phyloP scores from a whole-genome alignment of 2,329 filamentous ascomycete genomes.

The Tolypocladium ovalisporum region DNA sequence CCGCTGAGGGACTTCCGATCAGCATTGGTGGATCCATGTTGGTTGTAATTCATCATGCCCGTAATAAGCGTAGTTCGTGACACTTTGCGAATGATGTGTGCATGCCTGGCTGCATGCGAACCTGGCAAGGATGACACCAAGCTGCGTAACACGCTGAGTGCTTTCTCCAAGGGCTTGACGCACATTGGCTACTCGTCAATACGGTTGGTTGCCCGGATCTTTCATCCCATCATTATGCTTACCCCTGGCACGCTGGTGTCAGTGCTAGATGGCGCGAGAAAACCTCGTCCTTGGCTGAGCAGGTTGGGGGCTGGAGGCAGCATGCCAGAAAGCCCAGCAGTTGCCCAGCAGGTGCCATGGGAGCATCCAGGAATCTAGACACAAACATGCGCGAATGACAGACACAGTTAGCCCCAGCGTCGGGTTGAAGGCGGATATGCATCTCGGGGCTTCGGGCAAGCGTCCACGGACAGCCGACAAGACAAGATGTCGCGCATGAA shows the following conservation, averaged over 20 bases:
- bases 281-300: not conserved
- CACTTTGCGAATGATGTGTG: conserved; percentile 4
- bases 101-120: conserved; percentile 7
- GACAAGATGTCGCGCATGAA: conserved; percentile 1
- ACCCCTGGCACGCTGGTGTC: not conserved
- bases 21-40: conserved; percentile 6
- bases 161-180: conserved; percentile 5
- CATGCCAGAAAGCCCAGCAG: not conserved
- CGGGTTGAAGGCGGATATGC: conserved; percentile 1
- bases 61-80: conserved; percentile 6
- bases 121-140: conserved; percentile 7
- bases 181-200: conserved; percentile 1
- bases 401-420: not conserved
- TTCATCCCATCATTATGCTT: not conserved
- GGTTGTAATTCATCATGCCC: conserved; percentile 5
- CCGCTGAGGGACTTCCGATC: conserved; percentile 8
- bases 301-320: not conserved
- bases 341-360: too few relatives aligned
- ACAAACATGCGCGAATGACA: not conserved
- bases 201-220: conserved; percentile 2
- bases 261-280: not conserved
- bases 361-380: not conserved
- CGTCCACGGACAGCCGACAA: not conserved
- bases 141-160: conserved; percentile 7
- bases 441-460: not conserved